Evolutionary conservation across 2,329 filamentous ascomycete species (phyloP).

Genomic region (Samsoniella hepiali): DNA sequence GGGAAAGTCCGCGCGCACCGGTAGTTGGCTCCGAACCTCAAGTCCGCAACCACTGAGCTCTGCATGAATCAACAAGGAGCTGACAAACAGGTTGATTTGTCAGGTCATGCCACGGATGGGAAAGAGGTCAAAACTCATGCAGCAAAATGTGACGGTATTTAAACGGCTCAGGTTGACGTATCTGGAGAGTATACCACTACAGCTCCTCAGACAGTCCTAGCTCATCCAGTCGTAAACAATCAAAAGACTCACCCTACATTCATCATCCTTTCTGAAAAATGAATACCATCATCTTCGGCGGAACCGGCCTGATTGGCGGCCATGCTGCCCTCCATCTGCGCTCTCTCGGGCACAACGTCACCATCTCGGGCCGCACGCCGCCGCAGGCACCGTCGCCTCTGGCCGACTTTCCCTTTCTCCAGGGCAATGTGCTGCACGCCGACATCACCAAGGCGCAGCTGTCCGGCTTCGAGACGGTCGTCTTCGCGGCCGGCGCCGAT

Average conservation of each 20-base stretch:
- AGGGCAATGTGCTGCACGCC: not conserved
- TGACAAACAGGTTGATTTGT: too few species aligned
- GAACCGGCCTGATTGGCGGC: not conserved
- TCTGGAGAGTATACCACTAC: too few species aligned
- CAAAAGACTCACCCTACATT: not conserved
- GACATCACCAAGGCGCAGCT: not conserved
- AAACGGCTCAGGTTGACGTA: too few species aligned
- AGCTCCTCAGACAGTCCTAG: not conserved
- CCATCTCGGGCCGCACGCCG: not conserved
- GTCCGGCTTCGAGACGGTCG: not conserved
- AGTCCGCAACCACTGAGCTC: too few species aligned
- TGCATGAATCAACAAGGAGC: too few species aligned
- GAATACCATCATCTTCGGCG: not conserved
- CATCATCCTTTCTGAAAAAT: not conserved
- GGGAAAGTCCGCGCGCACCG: too few species aligned
- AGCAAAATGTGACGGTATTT: too few species aligned
- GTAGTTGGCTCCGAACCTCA: too few species aligned
- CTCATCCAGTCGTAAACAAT: not conserved
- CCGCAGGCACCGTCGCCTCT: not conserved
- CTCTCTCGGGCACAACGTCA: not conserved
- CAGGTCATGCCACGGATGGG: too few species aligned
- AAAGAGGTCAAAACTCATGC: too few species aligned
- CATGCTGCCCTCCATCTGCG: slow-evolving; percentile 1
- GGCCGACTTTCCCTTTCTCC: not conserved
- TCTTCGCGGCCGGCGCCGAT: not conserved